Evolutionary conservation across 1,284 basidiomycete genomes (phyloP).

Genomic region (Sanguinoderma infundibulare): DNA sequence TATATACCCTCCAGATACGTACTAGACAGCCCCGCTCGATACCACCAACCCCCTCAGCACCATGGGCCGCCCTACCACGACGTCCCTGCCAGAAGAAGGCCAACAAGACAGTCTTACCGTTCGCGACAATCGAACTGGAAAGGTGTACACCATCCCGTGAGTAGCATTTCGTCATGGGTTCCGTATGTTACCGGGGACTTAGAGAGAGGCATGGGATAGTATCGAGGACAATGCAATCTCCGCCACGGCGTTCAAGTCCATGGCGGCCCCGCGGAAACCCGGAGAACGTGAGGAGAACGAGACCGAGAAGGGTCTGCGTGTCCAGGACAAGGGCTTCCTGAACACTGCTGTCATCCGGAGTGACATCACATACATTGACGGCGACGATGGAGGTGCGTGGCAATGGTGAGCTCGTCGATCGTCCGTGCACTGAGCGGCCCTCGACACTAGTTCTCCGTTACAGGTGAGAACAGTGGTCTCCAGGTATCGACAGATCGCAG

Average conservation of each 20-base stretch:
- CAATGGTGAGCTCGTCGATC: no score
- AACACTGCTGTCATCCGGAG: conserved; percentile 87
- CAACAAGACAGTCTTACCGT: conserved; percentile 61
- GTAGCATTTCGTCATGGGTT: conserved; percentile 32
- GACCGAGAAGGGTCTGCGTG: conserved; percentile 76
- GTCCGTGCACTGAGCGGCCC: no score
- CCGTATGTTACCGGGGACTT: neutral
- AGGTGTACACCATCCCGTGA: conserved; percentile 75
- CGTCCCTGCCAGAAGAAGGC: conserved; percentile 23
- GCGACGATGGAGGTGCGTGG: conserved; percentile 71
- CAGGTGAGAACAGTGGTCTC: conserved; percentile 45
- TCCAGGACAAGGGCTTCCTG: conserved; percentile 81
- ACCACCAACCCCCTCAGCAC: conserved; percentile 1
- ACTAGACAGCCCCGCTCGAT: neutral
- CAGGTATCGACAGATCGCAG: neutral
- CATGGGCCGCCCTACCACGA: conserved; percentile 53
- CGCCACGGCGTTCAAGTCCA: conserved; percentile 82
- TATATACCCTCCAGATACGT: conserved; percentile 1
- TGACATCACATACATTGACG: conserved; percentile 88
- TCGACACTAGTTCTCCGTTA: conserved; percentile 79
- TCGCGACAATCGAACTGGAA: conserved; percentile 84
- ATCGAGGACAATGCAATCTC: conserved; percentile 78
- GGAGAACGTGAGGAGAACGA: conserved; percentile 83
- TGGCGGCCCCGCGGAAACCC: conserved; percentile 58
- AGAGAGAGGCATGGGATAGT: conserved; percentile 39